These are phyloP conservation scores for Leccinum griseonigrum DNA, from an alignment of 1,284 basidiomycete species.

Conservation along the genomic window DNA sequence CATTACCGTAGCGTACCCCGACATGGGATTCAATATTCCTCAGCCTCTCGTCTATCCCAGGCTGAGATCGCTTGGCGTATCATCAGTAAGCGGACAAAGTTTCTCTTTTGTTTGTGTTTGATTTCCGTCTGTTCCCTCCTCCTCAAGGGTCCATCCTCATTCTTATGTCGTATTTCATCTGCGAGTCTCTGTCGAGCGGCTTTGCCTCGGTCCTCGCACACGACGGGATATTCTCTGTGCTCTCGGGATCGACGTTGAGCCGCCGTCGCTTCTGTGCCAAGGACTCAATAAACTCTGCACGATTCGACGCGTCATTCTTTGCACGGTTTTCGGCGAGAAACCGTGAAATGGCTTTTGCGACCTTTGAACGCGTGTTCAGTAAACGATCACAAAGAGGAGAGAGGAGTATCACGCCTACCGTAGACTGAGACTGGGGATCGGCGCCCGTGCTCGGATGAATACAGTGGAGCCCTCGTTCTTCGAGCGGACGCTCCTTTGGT, in stretches of 20 bases:
- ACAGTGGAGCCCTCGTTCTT: constrained; percentile 65
- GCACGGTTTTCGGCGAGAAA: constrained; percentile 68
- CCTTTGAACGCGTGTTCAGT: constrained; percentile 37
- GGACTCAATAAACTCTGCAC: constrained; percentile 64
- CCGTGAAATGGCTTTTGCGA: constrained; percentile 64
- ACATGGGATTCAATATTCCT: constrained; percentile 66
- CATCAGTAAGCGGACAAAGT: constrained; percentile 29
- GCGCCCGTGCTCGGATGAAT: constrained; percentile 45
- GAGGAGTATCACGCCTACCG: constrained; percentile 41
- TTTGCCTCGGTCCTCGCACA: constrained; percentile 74
- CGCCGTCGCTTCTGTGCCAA: constrained; percentile 52
- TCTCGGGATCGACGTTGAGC: constrained; percentile 31
- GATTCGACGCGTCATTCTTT: constrained; percentile 71
- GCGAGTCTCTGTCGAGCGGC: constrained; percentile 63
- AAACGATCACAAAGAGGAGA: constrained; percentile 1
- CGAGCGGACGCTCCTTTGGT: constrained; percentile 39
- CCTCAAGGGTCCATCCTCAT: constrained; percentile 70
- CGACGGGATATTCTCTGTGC: constrained; percentile 38
- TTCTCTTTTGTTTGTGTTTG: constrained; percentile 21
- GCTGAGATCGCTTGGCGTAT: constrained; percentile 42
- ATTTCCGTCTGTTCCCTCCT: constrained; percentile 43
- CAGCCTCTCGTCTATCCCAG: constrained; percentile 62
- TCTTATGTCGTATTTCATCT: constrained; percentile 82
- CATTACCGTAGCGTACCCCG: constrained; percentile 66
- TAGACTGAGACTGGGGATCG: constrained; percentile 50